Percentiles rank a stretch among this genome's conserved stretches.
phyloP scores from a whole-genome alignment of 78 protist species.

The Creolimax fragrantissima region DNA sequence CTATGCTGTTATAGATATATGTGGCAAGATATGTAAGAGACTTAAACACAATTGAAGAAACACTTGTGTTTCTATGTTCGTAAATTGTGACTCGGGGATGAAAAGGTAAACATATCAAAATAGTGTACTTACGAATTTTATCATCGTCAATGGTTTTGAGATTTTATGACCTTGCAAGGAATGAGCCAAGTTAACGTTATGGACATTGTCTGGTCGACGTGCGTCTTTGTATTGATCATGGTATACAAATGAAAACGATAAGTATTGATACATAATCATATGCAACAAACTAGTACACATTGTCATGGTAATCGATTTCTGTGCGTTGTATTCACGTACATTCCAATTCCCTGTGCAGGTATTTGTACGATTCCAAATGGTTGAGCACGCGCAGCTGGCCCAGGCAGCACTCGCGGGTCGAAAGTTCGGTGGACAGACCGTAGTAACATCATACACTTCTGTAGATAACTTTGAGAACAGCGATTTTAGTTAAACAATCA shows the following conservation, averaged over 20 bases:
- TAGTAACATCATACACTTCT: neutral
- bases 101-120: neutral
- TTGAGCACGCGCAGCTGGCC: neutral
- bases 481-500: neutral
- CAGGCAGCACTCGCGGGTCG: neutral
- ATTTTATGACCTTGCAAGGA: no score
- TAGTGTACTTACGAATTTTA: neutral
- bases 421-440: neutral
- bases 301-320: no score
- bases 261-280: no score
- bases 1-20: neutral
- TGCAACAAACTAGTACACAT: no score
- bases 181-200: no score
- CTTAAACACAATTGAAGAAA: neutral
- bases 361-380: neutral
- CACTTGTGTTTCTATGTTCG: neutral
- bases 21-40: neutral
- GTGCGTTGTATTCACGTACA: no score
- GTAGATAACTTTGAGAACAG: neutral
- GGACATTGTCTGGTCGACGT: no score
- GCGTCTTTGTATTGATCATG: no score
- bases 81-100: neutral
- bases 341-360: neutral
- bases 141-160: no score
- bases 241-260: no score